These are phyloP conservation scores for Casuarina cunninghamiana DNA, from an alignment of 306 rosid genomes.

Conservation along the genomic window DNA sequence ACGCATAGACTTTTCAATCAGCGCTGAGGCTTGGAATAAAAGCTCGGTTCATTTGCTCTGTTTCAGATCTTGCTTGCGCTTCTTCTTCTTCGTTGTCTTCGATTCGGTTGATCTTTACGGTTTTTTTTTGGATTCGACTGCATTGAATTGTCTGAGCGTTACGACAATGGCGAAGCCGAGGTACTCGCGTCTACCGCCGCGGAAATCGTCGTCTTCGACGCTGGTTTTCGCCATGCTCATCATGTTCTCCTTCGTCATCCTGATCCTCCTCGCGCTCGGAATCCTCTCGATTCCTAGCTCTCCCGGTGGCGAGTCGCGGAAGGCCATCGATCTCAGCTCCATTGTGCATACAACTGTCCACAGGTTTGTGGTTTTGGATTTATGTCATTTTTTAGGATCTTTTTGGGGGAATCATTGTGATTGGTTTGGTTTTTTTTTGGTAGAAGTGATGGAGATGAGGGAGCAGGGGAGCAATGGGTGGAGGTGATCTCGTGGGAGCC, in stretches of 20 bases:
- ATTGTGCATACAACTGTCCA: conserved; percentile 50
- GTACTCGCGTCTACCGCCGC: conserved; percentile 58
- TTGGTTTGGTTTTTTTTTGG: conserved; percentile 1
- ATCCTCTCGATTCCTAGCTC: conserved; percentile 75
- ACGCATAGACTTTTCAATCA: neutral
- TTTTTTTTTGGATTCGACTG: conserved; percentile 13
- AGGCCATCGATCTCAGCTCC: conserved; percentile 85
- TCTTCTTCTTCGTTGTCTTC: neutral
- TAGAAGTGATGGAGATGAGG: conserved; percentile 48
- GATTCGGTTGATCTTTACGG: conserved; percentile 8
- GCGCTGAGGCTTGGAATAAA: neutral
- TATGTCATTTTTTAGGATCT: neutral
- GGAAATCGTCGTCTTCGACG: conserved; percentile 58
- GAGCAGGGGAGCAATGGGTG: conserved; percentile 70
- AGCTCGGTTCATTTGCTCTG: neutral
- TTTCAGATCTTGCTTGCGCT: neutral
- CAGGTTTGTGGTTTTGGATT: conserved; percentile 29
- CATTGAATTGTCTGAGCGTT: conserved; percentile 7
- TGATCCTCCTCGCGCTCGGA: conserved; percentile 87
- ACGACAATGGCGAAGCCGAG: conserved; percentile 62
- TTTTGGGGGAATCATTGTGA: neutral
- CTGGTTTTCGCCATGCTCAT: conserved; percentile 62
- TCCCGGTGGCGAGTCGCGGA: conserved; percentile 48
- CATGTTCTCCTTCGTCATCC: conserved; percentile 70
- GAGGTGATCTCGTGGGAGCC: conserved; percentile 98